These are phyloP conservation scores for Oleoguttula mirabilis DNA, from an alignment of 495 filamentous ascomycete genomes.

Conservation along the genomic window DNA sequence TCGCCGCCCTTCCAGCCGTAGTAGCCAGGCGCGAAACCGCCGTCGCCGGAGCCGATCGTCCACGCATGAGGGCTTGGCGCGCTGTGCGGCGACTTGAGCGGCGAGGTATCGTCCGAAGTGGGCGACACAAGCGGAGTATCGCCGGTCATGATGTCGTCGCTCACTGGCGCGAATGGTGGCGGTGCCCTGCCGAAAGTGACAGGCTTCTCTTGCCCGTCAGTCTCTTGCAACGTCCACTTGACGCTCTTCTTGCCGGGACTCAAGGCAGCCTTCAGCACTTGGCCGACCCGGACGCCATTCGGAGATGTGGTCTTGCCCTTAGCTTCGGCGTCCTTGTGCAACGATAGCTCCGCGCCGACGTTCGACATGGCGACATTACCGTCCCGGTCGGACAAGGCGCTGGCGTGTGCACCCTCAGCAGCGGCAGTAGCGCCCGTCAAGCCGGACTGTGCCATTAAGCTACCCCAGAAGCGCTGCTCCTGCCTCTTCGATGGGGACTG, in stretches of 20 bases:
- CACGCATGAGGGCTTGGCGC: constrained; percentile 6
- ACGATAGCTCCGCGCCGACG: no score
- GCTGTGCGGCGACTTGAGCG: constrained; percentile 5
- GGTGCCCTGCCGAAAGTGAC: constrained; percentile 10
- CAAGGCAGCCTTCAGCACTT: not conserved
- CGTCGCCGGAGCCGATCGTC: constrained; percentile 7
- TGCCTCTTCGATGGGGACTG: constrained; percentile 2
- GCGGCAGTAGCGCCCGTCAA: no score
- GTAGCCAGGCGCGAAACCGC: not conserved
- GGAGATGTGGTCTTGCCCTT: no score
- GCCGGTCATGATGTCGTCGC: not conserved
- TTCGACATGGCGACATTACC: no score
- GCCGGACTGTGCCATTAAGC: not conserved
- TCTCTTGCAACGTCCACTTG: constrained; percentile 1
- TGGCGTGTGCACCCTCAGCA: no score
- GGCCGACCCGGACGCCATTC: constrained; percentile 6
- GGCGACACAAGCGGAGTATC: constrained; percentile 1
- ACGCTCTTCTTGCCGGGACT: constrained; percentile 6
- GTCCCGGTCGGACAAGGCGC: no score
- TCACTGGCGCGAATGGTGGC: not conserved
- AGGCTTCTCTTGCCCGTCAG: constrained; percentile 1
- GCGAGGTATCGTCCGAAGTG: constrained; percentile 9
- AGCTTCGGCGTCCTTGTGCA: no score
- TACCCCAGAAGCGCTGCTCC: constrained; percentile 11
- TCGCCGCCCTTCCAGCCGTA: constrained; percentile 20